A percentile compares a stretch with the other conserved stretches of the same genome.
Conservation (phyloP, 2,329 filamentous ascomycete genomes). For the Camptophora hylomeconis region DNA sequence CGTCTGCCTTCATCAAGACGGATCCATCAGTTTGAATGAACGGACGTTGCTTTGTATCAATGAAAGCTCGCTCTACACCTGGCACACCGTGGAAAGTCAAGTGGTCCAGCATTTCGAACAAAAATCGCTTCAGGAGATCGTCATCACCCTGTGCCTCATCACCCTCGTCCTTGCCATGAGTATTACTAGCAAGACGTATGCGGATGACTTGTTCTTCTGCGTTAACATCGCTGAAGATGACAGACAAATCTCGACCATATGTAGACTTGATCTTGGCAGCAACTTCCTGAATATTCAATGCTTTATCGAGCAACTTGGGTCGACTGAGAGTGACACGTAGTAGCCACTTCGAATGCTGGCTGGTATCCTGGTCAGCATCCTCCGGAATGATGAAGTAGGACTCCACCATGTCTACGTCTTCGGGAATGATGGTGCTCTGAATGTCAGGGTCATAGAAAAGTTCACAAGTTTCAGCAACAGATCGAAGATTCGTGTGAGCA, state of each 20-base stretch:
- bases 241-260: slow-evolving; percentile 70
- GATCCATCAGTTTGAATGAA: slow-evolving; percentile 57
- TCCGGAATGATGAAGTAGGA: slow-evolving; percentile 93
- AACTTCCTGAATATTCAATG: slow-evolving; percentile 80
- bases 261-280: slow-evolving; percentile 79
- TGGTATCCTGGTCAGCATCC: slow-evolving; percentile 52
- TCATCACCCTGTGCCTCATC: slow-evolving; percentile 72
- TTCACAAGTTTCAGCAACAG: slow-evolving; percentile 81
- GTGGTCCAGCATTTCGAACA: slow-evolving; percentile 81
- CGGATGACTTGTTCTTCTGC: slow-evolving; percentile 90
- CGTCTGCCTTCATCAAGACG: slow-evolving; percentile 59
- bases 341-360: slow-evolving; percentile 79
- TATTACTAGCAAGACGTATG: slow-evolving; percentile 62
- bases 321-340: slow-evolving; percentile 86
- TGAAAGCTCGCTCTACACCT: slow-evolving; percentile 82
- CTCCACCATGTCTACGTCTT: slow-evolving; percentile 86
- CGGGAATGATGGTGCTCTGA: slow-evolving; percentile 68
- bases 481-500: slow-evolving; percentile 86
- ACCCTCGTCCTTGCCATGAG: slow-evolving; percentile 56
- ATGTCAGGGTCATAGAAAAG: slow-evolving; percentile 96
- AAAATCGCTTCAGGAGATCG: slow-evolving; percentile 80
- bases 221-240: slow-evolving; percentile 97
- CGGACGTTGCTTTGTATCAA: slow-evolving; percentile 66
- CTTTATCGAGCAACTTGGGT: slow-evolving; percentile 90
- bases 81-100: slow-evolving; percentile 81